Evolutionary conservation across 2,329 filamentous ascomycete genomes (phyloP).

Genomic region (Colletotrichum phormii): DNA sequence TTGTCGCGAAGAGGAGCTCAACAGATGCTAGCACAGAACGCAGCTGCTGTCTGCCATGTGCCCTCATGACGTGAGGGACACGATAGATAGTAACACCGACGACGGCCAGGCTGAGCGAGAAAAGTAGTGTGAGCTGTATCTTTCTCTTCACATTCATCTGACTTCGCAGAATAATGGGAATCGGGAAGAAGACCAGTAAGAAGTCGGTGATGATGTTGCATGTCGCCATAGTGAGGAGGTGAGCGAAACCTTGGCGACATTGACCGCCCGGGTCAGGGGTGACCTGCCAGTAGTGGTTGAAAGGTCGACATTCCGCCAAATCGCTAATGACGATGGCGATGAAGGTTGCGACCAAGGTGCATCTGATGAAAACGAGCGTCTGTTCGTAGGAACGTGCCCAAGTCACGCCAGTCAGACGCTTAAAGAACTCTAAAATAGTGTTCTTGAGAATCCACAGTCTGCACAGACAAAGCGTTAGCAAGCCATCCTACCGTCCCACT

Average conservation of each 20-base stretch:
- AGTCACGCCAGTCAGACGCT: conserved; percentile 82
- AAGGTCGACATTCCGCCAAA: conserved; percentile 84
- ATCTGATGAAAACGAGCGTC: conserved; percentile 77
- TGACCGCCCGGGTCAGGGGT: conserved; percentile 85
- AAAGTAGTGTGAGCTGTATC: conserved; percentile 81
- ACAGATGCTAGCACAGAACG: conserved; percentile 90
- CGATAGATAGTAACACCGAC: conserved; percentile 85
- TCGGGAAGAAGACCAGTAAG: conserved; percentile 86
- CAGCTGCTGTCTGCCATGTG: conserved; percentile 82
- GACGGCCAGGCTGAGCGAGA: conserved; percentile 84
- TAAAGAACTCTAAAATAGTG: conserved; percentile 91
- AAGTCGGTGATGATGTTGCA: conserved; percentile 92
- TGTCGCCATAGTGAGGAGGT: conserved; percentile 89
- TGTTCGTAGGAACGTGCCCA: conserved; percentile 84
- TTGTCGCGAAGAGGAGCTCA: conserved; percentile 89
- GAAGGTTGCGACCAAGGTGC: conserved; percentile 83
- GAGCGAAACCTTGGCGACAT: conserved; percentile 88
- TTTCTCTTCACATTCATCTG: conserved; percentile 83
- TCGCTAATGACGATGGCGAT: conserved; percentile 84
- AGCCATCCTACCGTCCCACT: conserved; percentile 10
- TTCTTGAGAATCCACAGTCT: conserved; percentile 94
- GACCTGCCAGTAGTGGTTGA: conserved; percentile 82
- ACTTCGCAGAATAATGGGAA: conserved; percentile 86
- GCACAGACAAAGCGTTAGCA: conserved; percentile 43
- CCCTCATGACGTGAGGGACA: conserved; percentile 79